Conservation (phyloP, 805 yeast genomes). For the Candida railenensis region DNA sequence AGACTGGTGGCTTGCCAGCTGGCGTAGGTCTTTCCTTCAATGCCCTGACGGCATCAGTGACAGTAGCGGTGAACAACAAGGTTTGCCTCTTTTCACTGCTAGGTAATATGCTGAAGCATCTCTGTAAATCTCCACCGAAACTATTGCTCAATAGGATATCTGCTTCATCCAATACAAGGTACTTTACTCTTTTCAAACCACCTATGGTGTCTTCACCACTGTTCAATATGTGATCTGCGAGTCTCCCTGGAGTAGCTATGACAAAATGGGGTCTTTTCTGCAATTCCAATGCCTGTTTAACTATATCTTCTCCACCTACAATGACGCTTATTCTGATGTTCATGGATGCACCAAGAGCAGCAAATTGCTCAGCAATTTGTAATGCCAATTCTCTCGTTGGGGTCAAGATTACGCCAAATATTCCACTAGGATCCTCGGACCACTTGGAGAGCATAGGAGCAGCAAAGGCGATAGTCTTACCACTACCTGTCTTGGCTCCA, state of each 20-base stretch:
- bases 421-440: conserved; percentile 94
- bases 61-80: conserved; percentile 89
- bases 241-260: conserved; percentile 94
- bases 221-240: conserved; percentile 85
- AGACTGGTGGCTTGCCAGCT: conserved; percentile 54
- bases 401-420: conserved; percentile 83
- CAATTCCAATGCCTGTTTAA: conserved; percentile 80
- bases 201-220: conserved; percentile 86
- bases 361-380: conserved; percentile 95
- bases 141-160: conserved; percentile 85
- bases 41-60: conserved; percentile 86
- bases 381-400: conserved; percentile 94
- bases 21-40: conserved; percentile 64
- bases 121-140: conserved; percentile 73
- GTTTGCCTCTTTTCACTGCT: conserved; percentile 77
- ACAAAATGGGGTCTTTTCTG: conserved; percentile 89
- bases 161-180: conserved; percentile 91
- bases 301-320: conserved; percentile 94
- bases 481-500: conserved; percentile 97
- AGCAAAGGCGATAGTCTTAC: conserved; percentile 96
- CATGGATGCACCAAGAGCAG: conserved; percentile 88
- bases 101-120: conserved; percentile 74
- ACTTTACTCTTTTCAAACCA: conserved; percentile 77
- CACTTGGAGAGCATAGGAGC: conserved; percentile 95
- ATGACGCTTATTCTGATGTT: conserved; percentile 79